Percentiles rank a stretch among this genome's conserved stretches.
Evolutionary conservation across 257 asterid species (phyloP).

Genomic region (Gardenia jasminoides): DNA sequence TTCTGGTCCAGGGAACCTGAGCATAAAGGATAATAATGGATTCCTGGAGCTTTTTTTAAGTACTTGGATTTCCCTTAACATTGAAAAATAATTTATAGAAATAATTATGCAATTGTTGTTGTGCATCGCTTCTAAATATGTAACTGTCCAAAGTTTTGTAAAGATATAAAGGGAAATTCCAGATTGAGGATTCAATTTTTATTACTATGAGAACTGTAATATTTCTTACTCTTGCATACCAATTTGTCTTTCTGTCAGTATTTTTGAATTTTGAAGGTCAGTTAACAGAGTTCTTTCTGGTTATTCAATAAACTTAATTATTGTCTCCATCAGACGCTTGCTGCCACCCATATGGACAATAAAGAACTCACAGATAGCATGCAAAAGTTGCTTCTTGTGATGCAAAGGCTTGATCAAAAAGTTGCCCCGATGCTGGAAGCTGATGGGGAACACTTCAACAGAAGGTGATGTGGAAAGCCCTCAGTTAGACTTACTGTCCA

Average conservation of each 20-base stretch:
- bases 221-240: background rate
- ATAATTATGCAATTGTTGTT: background rate
- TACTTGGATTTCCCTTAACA: background rate
- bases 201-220: background rate
- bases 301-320: background rate
- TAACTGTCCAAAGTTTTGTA: background rate
- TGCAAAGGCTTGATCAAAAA: conserved; percentile 78
- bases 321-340: conserved; percentile 60
- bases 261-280: no score
- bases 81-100: background rate
- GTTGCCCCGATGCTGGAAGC: conserved; percentile 80
- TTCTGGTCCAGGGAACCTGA: background rate
- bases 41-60: background rate
- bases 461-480: conserved; percentile 38
- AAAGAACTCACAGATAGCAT: conserved; percentile 77
- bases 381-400: conserved; percentile 80
- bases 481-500: background rate
- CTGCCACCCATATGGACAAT: conserved; percentile 82
- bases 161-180: background rate
- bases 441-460: conserved; percentile 80
- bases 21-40: background rate
- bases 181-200: background rate
- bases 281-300: background rate
- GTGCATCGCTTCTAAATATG: background rate
- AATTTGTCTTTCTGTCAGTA: background rate